These are phyloP conservation scores for Paramarasmius palmivorus DNA, from an alignment of 1,284 basidiomycete species.

Conservation along the genomic window DNA sequence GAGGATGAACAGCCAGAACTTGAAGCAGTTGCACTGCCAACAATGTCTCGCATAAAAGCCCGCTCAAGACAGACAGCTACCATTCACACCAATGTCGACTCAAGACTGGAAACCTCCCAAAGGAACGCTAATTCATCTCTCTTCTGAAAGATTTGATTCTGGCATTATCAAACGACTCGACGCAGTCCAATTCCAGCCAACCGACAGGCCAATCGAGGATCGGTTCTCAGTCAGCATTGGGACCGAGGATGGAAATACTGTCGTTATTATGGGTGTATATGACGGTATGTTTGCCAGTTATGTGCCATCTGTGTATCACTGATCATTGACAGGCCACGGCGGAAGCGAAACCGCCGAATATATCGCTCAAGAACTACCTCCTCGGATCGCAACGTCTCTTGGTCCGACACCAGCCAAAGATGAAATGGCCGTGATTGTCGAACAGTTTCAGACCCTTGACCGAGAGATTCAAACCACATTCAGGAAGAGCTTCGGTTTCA, in stretches of 20 bases:
- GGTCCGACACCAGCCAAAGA: conserved; percentile 21
- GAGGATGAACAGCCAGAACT: too few relatives aligned
- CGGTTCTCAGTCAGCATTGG: conserved; percentile 27
- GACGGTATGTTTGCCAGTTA: conserved; percentile 29
- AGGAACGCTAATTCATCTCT: background rate
- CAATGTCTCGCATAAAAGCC: too few relatives aligned
- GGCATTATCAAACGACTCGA: conserved; percentile 15
- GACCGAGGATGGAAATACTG: conserved; percentile 13
- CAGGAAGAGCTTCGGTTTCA: background rate
- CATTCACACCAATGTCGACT: too few relatives aligned
- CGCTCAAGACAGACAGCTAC: too few relatives aligned
- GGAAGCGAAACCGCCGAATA: conserved; percentile 33
- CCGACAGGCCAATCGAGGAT: conserved; percentile 35
- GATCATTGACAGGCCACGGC: conserved; percentile 37
- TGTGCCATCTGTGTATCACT: too few relatives aligned
- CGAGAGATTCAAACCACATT: background rate
- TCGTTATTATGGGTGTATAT: conserved; percentile 26
- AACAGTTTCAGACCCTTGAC: conserved; percentile 15
- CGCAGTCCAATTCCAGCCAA: conserved; percentile 33
- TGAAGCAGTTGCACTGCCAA: too few relatives aligned
- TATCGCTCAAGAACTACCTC: conserved; percentile 30
- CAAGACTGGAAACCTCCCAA: background rate
- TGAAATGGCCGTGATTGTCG: conserved; percentile 26
- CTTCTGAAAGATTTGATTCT: background rate
- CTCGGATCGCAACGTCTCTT: conserved; percentile 19